These are phyloP conservation scores for Sanghuangporus weigelae DNA, from an alignment of 1,284 basidiomycete genomes.

Conservation along the genomic window DNA sequence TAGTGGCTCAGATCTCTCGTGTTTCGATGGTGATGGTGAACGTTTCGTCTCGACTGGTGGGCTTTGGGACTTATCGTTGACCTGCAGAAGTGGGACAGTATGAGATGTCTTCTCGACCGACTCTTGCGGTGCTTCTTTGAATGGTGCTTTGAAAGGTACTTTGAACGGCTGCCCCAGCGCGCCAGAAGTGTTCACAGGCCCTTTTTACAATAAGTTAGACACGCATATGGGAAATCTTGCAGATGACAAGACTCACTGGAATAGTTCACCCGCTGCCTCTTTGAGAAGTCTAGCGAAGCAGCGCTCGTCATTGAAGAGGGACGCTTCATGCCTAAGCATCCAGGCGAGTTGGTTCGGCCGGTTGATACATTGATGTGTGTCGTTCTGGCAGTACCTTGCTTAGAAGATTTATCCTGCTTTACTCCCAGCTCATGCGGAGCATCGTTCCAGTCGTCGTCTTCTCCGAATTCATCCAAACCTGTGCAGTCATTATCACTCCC, in stretches of 20 bases:
- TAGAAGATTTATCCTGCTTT: background rate
- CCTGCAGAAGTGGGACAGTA: background rate
- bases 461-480: background rate
- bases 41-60: background rate
- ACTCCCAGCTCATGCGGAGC: background rate
- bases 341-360: background rate
- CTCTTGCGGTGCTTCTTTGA: slow-evolving; percentile 23
- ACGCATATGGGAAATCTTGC: background rate
- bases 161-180: slow-evolving; percentile 40
- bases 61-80: background rate
- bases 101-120: slow-evolving; percentile 5
- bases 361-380: background rate
- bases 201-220: slow-evolving; percentile 1
- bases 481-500: background rate
- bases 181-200: slow-evolving; percentile 30
- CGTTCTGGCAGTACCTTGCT: background rate
- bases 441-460: slow-evolving; percentile 14
- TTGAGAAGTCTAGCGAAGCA: background rate
- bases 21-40: background rate
- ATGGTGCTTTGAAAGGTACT: slow-evolving; percentile 41
- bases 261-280: slow-evolving; percentile 8
- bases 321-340: background rate
- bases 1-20: background rate
- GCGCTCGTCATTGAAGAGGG: background rate
- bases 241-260: slow-evolving; percentile 15